A percentile compares a stretch with the other conserved stretches of the same genome.
These are phyloP conservation scores for Verbena officinalis DNA, from an alignment of 257 asterid genomes.

Conservation along the genomic window DNA sequence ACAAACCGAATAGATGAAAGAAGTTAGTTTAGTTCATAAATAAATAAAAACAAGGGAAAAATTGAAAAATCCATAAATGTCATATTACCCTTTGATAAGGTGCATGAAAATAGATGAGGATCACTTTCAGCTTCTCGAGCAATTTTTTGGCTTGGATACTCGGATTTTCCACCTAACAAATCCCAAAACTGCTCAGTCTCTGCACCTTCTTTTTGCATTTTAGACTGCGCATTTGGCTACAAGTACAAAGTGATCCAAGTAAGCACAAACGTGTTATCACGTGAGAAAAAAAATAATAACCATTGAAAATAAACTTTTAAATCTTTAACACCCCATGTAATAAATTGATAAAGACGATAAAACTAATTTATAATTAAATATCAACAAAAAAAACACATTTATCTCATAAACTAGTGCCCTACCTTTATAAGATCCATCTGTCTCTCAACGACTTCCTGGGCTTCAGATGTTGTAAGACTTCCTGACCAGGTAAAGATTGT, in stretches of 20 bases:
- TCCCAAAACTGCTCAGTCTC: slow-evolving; percentile 98
- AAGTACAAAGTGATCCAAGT: slow-evolving; percentile 25
- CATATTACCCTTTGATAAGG: slow-evolving; percentile 66
- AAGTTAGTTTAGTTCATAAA: slow-evolving; percentile 39
- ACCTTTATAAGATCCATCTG: slow-evolving; percentile 95
- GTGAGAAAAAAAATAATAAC: not conserved
- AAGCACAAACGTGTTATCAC: slow-evolving; percentile 1
- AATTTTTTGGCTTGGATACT: slow-evolving; percentile 92
- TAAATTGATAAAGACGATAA: not conserved
- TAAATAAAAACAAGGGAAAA: slow-evolving; percentile 6
- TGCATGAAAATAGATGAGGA: slow-evolving; percentile 91
- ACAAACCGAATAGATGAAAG: slow-evolving; percentile 30
- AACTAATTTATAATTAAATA: too few species aligned
- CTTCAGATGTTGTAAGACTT: slow-evolving; percentile 81
- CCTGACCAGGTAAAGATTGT: slow-evolving; percentile 89
- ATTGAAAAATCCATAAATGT: slow-evolving; percentile 6
- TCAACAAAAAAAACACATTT: too few species aligned
- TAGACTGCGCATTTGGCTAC: slow-evolving; percentile 93
- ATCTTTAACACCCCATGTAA: too few species aligned
- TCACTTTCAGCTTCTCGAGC: slow-evolving; percentile 80
- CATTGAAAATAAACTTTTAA: too few species aligned
- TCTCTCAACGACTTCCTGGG: slow-evolving; percentile 96
- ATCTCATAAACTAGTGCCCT: slow-evolving; percentile 19
- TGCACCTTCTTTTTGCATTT: slow-evolving; percentile 90
- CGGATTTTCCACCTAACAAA: slow-evolving; percentile 89